These are phyloP conservation scores for Batkoa obscura DNA, from an alignment of 371 early-diverging fungal genomes.

Conservation along the genomic window DNA sequence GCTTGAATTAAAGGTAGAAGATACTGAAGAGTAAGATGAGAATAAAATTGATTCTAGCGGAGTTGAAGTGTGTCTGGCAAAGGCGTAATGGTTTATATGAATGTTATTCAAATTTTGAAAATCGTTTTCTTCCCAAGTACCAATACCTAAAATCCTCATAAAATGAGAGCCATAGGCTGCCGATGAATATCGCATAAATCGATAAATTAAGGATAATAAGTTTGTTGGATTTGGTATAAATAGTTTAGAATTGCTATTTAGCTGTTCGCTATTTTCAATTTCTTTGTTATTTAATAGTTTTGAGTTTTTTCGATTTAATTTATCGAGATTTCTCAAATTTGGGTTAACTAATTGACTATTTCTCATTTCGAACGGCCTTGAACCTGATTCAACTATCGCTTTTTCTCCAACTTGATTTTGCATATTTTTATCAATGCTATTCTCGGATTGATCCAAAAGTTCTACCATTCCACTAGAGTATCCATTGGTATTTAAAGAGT, in stretches of 20 bases:
- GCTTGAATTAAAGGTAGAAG: slow-evolving; percentile 11
- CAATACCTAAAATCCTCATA: slow-evolving; percentile 63
- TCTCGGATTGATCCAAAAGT: neutral
- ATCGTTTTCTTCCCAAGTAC: slow-evolving; percentile 26
- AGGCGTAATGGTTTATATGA: slow-evolving; percentile 10
- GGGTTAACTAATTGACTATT: no score
- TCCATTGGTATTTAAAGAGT: no score
- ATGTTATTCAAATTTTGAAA: no score
- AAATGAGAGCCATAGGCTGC: slow-evolving; percentile 67
- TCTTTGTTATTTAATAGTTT: no score
- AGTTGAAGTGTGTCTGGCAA: slow-evolving; percentile 24
- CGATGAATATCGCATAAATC: slow-evolving; percentile 56
- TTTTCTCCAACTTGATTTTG: no score
- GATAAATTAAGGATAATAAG: slow-evolving; percentile 16
- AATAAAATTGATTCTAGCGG: slow-evolving; percentile 39
- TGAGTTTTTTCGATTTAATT: no score
- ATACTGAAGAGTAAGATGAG: slow-evolving; percentile 34
- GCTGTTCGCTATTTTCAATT: no score
- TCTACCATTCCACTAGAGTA: no score
- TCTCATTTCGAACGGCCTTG: no score
- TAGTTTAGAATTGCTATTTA: neutral
- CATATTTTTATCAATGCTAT: no score
- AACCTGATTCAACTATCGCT: no score
- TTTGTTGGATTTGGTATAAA: neutral
- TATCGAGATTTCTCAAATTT: no score